Base-by-base conservation (phyloP, 2,329 filamentous ascomycete genomes). In the Coniochaeta sp. region DNA sequence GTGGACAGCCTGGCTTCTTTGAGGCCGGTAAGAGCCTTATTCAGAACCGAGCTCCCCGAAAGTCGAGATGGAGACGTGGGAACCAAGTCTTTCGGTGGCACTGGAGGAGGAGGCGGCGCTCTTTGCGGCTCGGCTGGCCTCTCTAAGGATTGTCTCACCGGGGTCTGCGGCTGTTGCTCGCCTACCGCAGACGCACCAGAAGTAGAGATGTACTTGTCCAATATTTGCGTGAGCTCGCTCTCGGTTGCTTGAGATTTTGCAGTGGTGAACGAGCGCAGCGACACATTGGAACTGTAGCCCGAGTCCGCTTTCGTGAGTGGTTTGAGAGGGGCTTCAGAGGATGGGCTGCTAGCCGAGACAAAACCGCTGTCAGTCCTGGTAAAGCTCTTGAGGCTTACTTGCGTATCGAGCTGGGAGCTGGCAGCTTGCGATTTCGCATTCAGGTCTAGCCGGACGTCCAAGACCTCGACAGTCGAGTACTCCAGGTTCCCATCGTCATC, bases 281-380 rank as follows among this genome's bases (percentile, higher is more conserved):
- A 87, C 5, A 82, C 73, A 65, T 81, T 85, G 8, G 83, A 87
- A 65, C 82, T 82, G 65, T 87, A 87, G 17, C 83, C 83, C 28
- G 83, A 86, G 66, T 87, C 84, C 43, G 81, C 78, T 63, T 85
- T 85, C 34, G 79, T 77, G n/a, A 83, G 71, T 6, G 78, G 70
- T 59, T 76, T 79, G 17, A 72, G 72, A 1, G 76, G 74, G 16
- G 65, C 70, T 57, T 78, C 75, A 4, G 76, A 77, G 1, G 73
- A 74, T 5, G 78, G 77, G 59, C 76, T 80, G 1, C 58, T 52
- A 7, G 61, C 60, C 0, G 79, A 77, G 31, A 76, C 71, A 52
- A 82, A 75, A 2, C 80, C 82, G 62, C 81, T 84, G 61, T 84
- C 81, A 2, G 74, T 73, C 58, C 75, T 72, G 6, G 65, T 65